Conservation (phyloP, 768 basidiomycete species). For the Coprinellus aureogranulatus region DNA sequence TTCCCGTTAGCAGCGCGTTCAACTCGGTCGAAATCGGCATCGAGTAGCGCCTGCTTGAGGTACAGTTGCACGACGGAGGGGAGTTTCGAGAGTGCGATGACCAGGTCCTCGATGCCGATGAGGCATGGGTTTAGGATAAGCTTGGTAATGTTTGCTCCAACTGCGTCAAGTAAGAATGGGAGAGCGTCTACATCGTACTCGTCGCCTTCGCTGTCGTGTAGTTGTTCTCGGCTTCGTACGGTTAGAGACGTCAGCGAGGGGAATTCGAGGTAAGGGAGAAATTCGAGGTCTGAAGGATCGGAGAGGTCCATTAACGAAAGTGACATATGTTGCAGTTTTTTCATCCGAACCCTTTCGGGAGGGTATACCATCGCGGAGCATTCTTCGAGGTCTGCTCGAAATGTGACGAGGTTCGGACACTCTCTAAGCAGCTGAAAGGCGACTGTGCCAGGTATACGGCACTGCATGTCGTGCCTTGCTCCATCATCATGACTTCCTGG, state of each 20-base stretch:
- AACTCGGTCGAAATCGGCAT: not conserved
- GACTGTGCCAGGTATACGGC: too few relatives aligned
- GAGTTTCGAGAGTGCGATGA: not conserved
- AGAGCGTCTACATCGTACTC: not conserved
- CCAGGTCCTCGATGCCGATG: not conserved
- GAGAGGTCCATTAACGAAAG: not conserved
- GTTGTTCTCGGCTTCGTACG: not conserved
- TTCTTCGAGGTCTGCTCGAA: not conserved
- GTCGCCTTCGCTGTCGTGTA: not conserved
- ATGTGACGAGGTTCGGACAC: not conserved
- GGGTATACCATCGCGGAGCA: not conserved
- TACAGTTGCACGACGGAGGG: not conserved
- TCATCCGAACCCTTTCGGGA: not conserved
- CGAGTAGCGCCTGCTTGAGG: not conserved
- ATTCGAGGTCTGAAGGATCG: not conserved
- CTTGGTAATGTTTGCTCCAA: not conserved
- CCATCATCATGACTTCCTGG: too few relatives aligned
- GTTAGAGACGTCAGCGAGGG: not conserved
- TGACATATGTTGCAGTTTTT: not conserved
- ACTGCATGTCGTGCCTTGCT: too few relatives aligned
- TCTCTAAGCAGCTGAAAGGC: not conserved
- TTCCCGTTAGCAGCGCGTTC: too few relatives aligned
- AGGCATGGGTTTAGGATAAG: not conserved
- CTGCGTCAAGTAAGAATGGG: not conserved
- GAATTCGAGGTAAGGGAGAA: too few relatives aligned